Evolutionary conservation across 106 monocot species (phyloP).

Genomic region (Xerophyta viscosa): DNA sequence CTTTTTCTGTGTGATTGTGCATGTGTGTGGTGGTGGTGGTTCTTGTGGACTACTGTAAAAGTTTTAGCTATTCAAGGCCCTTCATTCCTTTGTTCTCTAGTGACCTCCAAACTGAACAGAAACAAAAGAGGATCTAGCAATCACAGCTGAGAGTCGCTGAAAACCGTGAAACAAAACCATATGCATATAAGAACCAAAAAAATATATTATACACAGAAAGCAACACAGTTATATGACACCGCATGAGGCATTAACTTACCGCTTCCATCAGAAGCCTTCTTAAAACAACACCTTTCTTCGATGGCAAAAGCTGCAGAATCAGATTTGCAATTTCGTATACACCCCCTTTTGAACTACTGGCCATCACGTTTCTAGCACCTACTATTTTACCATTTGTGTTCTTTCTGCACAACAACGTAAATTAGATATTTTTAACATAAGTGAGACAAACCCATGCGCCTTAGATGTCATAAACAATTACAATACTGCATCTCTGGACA

Average conservation of each 20-base stretch:
- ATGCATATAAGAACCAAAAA: not conserved
- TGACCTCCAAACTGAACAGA: no score
- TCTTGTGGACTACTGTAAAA: no score
- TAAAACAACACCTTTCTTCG: conserved; percentile 67
- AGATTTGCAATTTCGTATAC: conserved; percentile 24
- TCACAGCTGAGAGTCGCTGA: no score
- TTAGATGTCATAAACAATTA: not conserved
- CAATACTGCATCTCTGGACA: not conserved
- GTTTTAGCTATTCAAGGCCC: no score
- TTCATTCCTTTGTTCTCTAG: no score
- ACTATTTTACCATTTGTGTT: not conserved
- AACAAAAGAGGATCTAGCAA: no score
- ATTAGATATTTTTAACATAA: not conserved
- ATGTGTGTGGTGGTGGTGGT: no score
- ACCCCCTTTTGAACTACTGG: not conserved
- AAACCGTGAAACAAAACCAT: no score
- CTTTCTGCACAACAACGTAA: conserved; percentile 18
- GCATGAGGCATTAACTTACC: conserved; percentile 25
- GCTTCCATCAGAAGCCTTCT: conserved; percentile 71
- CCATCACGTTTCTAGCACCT: not conserved
- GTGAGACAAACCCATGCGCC: no score
- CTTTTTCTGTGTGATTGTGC: no score
- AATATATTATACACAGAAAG: no score
- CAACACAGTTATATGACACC: not conserved
- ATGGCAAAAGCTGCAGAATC: conserved; percentile 51